Evolutionary conservation across 441 rosid species (phyloP), one percentile per base, ranked within the genome.

Genomic region (Erysimum pusillum): DNA sequence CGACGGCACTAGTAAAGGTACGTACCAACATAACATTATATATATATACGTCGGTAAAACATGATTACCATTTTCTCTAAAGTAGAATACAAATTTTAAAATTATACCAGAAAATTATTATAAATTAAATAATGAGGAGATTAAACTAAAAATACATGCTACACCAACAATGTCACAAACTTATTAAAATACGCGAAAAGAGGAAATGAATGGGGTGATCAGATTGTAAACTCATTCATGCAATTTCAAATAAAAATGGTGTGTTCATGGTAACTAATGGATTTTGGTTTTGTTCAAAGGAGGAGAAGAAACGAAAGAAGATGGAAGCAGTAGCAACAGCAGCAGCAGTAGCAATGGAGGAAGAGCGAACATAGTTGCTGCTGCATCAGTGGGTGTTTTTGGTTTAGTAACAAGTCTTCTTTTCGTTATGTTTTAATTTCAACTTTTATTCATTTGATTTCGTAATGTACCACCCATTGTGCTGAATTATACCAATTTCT

Each of bases 1-100:
- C 44, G 45, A 77, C 3, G 67, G 80, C 17, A 76, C 61, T 28
- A 63, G 10, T 31, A 70, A 56, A 28, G 80, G 80, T 76, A 76
- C 51, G 10, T 38, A 57, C 9, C 15, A 6, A 22, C 2, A 22
- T 34, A 5, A 66, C 45, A 35, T 18, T 22, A 22, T 22, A 22
- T 22, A n/a, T 22, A 22, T 18, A 11, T 18, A 6, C 1, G 45
- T 34, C 4, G 34, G 42, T 31, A 31, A 31, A 48, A 17, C 45
- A 66, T 46, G 6, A 66, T n/a, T 31, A 65, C 32, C 38, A 20
- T n/a, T n/a, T n/a, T n/a, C n/a, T n/a, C n/a, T n/a, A n/a, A n/a
- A n/a, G n/a, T n/a, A n/a, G n/a, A n/a, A n/a, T n/a, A n/a, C n/a
- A n/a, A n/a, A n/a, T 18, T 6, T 9, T 38, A 11, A 9, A 8